A percentile compares a stretch with the other conserved stretches of the same genome.
These are phyloP conservation scores for Flueggea neowawraea DNA, from an alignment of 441 rosid genomes.

Conservation along the genomic window DNA sequence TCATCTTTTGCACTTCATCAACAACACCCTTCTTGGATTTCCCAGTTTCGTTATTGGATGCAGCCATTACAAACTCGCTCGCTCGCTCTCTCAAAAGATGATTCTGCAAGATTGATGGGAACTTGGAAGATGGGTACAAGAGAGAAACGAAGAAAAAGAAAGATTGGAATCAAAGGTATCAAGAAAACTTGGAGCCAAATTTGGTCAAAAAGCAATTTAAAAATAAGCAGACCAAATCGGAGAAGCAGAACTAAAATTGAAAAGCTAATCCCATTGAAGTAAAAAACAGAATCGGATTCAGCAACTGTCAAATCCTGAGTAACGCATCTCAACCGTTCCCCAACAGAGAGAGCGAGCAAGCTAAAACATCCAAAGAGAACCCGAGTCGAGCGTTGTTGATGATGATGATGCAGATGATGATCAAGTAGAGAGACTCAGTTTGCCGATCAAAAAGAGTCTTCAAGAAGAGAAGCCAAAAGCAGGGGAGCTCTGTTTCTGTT, in stretches of 20 bases:
- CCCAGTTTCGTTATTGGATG: constrained; percentile 35
- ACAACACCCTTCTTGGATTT: constrained; percentile 41
- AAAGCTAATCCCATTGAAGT: neutral
- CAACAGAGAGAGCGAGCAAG: too few species aligned
- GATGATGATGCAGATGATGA: too few species aligned
- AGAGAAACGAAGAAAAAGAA: neutral
- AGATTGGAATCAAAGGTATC: constrained; percentile 21
- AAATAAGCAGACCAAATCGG: neutral
- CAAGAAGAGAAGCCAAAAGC: too few species aligned
- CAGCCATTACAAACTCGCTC: constrained; percentile 30
- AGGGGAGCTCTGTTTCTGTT: too few species aligned
- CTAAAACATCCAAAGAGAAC: too few species aligned
- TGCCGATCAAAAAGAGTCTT: too few species aligned
- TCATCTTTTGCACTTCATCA: constrained; percentile 26
- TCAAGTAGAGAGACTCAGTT: too few species aligned
- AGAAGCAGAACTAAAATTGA: neutral
- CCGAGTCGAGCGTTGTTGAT: too few species aligned
- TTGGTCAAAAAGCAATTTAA: constrained; percentile 23
- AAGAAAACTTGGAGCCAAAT: constrained; percentile 24
- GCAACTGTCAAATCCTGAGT: constrained; percentile 17
- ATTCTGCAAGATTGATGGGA: constrained; percentile 5
- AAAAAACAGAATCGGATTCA: constrained; percentile 48
- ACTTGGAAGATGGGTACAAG: constrained; percentile 16
- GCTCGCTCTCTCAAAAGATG: constrained; percentile 26
- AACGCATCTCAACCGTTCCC: constrained; percentile 9